Conservation (phyloP, 1,284 basidiomycete species). For the Leccinum solheimii region DNA sequence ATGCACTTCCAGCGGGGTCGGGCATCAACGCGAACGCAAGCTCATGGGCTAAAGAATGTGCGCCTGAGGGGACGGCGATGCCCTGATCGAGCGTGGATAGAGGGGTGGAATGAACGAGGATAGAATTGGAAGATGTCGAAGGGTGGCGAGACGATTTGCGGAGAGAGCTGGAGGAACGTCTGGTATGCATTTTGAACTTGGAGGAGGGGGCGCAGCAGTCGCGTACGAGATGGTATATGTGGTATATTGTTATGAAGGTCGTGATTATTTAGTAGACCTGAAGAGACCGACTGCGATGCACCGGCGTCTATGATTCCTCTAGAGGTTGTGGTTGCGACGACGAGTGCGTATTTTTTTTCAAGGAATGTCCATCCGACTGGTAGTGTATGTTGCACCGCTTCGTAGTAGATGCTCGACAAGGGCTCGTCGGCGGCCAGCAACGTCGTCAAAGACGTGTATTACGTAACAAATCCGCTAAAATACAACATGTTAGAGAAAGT, state of each 20-base stretch:
- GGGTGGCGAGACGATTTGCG: constrained; percentile 34
- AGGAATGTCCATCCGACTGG: constrained; percentile 31
- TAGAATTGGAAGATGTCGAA: constrained; percentile 24
- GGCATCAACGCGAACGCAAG: constrained; percentile 81
- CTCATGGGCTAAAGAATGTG: constrained; percentile 77
- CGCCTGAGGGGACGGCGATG: constrained; percentile 32
- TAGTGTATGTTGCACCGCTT: constrained; percentile 11
- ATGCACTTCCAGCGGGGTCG: constrained; percentile 65
- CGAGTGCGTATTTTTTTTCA: constrained; percentile 19
- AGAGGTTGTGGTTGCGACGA: neutral
- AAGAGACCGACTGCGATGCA: constrained; percentile 11
- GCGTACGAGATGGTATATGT: constrained; percentile 7
- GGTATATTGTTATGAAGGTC: constrained; percentile 13
- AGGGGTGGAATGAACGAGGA: constrained; percentile 25
- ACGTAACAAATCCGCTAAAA: constrained; percentile 17
- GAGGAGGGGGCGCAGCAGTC: neutral
- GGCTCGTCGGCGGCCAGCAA: constrained; percentile 1
- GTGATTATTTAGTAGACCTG: constrained; percentile 1
- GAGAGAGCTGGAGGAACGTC: constrained; percentile 30
- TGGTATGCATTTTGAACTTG: constrained; percentile 27
- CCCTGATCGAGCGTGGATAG: constrained; percentile 34
- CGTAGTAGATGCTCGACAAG: neutral
- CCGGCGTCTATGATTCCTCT: constrained; percentile 4
- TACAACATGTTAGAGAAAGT: neutral
- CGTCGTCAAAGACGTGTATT: constrained; percentile 13